A percentile compares a stretch with the other conserved stretches of the same genome.
phyloP scores from a whole-genome alignment of 2,329 filamentous ascomycete genomes.

The Zymoseptoria brevis region DNA sequence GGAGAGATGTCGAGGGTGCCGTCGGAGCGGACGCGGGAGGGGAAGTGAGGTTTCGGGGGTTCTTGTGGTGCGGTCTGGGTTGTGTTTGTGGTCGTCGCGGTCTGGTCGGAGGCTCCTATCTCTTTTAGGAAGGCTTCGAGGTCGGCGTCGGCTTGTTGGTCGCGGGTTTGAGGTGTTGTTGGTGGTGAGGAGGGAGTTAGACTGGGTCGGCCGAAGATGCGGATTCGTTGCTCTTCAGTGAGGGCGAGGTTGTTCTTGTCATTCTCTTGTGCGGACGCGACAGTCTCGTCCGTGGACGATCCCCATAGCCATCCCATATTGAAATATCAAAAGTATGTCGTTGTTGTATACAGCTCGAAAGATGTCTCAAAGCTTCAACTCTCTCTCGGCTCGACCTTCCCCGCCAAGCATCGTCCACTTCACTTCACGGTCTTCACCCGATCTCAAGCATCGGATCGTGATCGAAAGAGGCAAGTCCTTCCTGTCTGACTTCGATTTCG shows the following conservation, averaged over 20 bases:
- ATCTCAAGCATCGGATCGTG: background rate
- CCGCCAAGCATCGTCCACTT: background rate
- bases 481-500: background rate
- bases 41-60: constrained; percentile 10
- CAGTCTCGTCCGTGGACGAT: background rate
- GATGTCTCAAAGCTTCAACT: background rate
- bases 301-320: constrained; percentile 24
- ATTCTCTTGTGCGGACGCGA: background rate
- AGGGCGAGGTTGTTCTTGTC: constrained; percentile 13
- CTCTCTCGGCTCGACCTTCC: background rate
- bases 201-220: constrained; percentile 23
- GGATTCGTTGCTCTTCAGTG: constrained; percentile 23
- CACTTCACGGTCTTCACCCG: background rate
- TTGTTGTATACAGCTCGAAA: background rate
- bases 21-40: constrained; percentile 20
- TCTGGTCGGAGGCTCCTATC: constrained; percentile 29
- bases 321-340: no score
- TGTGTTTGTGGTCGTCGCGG: constrained; percentile 16
- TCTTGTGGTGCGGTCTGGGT: background rate
- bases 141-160: constrained; percentile 46
- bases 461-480: background rate
- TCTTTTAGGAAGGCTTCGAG: constrained; percentile 46
- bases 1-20: constrained; percentile 34
- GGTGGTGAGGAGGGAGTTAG: constrained; percentile 11
- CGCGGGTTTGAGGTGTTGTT: constrained; percentile 30